phyloP scores from a whole-genome alignment of 2,329 filamentous ascomycete genomes.

The Colletotrichum tamarilloi region DNA sequence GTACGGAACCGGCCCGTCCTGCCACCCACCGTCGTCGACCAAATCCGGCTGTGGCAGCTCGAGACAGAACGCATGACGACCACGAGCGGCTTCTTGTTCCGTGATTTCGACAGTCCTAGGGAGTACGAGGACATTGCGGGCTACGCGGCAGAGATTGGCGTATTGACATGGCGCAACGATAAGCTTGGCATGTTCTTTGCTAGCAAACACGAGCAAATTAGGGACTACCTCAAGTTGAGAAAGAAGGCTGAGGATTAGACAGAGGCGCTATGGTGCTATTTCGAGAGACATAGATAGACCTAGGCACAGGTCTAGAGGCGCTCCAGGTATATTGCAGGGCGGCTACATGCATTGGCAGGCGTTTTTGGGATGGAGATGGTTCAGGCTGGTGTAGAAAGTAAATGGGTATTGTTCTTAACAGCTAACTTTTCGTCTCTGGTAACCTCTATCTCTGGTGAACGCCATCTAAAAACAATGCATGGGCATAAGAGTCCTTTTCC shows the following conservation, averaged over 20 bases:
- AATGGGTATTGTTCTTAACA: conserved; percentile 28
- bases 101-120: conserved; percentile 79
- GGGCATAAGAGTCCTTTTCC: neutral
- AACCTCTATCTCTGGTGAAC: neutral
- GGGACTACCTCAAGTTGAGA: conserved; percentile 78
- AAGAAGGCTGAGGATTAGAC: conserved; percentile 57
- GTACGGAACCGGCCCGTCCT: conserved; percentile 75
- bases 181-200: conserved; percentile 89
- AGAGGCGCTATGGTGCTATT: neutral
- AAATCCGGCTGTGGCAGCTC: conserved; percentile 97
- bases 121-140: conserved; percentile 78
- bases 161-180: conserved; percentile 88
- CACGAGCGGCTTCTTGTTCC: conserved; percentile 86
- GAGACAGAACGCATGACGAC: conserved; percentile 95
- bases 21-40: conserved; percentile 95
- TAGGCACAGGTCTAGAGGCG: neutral
- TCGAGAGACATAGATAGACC: neutral
- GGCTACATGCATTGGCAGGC: conserved; percentile 36
- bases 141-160: conserved; percentile 91
- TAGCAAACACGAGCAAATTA: conserved; percentile 88
- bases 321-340: neutral
- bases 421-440: conserved; percentile 26
- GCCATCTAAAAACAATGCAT: conserved; percentile 1
- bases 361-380: conserved; percentile 30
- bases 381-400: conserved; percentile 23